Base-by-base conservation (phyloP, 352 stramenopile genomes). In the Pythium biforme region DNA sequence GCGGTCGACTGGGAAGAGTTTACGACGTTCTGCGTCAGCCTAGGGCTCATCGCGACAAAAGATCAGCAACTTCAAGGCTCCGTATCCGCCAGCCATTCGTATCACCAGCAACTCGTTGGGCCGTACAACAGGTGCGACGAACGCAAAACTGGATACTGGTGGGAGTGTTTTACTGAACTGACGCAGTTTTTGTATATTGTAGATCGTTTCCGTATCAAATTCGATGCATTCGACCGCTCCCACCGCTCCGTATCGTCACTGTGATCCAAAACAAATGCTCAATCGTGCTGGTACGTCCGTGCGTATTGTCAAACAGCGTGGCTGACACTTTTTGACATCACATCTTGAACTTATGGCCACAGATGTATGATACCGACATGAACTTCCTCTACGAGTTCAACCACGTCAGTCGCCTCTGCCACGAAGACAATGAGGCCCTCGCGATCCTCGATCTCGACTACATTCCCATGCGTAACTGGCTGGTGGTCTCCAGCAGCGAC, bases 1-100 rank as follows among this genome's bases (percentile, higher is more conserved):
- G 25, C 73, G 4, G 81, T 95, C 20, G 81, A 92, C 39, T 95
- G 86, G 86, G 84, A 95, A 50, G 86, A 95, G 63, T 93, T 95
- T 60, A 91, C 84, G 39, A 87, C 81, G 0, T 90, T 92, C 61
- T 92, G 83, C 50, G 77, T 92, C 6, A 77, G 77, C 37, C 47
- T 89, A 2, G 86, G 84, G 17, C 74, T 89, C 11, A 74, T 89
- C 6, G 72, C 75, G 2, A 87, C 81, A 7, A 68, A 74, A 11
- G 57, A 70, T 14, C 60, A 72, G 46, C 26, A 72, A 3, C 12
- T 73, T 2, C 56, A 48, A 14, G 37, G 29, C 29, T 48, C 59
- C 0, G 34, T 31, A 4, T 17, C 56, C 27, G 23, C 34, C 3
- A 43, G 54, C 6, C 55, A 46, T 14, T 27, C 58, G 6, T 75